A percentile compares a stretch with the other conserved stretches of the same genome.
phyloP scores from a whole-genome alignment of 2,329 filamentous ascomycete genomes.

The Xylaria sp. region DNA sequence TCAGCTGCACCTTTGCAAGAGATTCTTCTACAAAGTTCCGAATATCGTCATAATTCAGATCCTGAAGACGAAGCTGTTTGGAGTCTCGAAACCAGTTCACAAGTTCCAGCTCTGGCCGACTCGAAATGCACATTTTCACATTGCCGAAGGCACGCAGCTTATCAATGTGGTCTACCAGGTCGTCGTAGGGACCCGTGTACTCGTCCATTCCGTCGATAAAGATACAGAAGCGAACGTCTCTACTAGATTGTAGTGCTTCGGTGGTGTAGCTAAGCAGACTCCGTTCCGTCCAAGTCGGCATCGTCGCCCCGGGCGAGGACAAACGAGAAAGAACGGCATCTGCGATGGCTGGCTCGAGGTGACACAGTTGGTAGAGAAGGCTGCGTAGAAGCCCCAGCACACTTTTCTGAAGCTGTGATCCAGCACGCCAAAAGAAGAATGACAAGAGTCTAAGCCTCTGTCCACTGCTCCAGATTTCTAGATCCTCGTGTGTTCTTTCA shows the following conservation, averaged over 20 bases:
- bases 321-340: not conserved
- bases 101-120: too few species aligned
- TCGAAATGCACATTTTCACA: too few species aligned
- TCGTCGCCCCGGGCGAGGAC: not conserved
- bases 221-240: slow-evolving; percentile 22
- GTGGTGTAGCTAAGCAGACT: not conserved
- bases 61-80: too few species aligned
- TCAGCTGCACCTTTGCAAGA: too few species aligned
- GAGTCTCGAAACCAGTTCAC: too few species aligned
- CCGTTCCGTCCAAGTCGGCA: slow-evolving; percentile 26
- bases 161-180: too few species aligned
- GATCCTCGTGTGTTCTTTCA: slow-evolving; percentile 1
- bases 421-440: slow-evolving; percentile 39
- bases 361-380: slow-evolving; percentile 29
- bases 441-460: slow-evolving; percentile 21
- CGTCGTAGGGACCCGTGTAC: slow-evolving; percentile 2
- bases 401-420: slow-evolving; percentile 28
- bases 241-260: slow-evolving; percentile 5
- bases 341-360: not conserved
- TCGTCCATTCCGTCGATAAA: slow-evolving; percentile 34
- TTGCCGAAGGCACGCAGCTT: too few species aligned
- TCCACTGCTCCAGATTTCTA: slow-evolving; percentile 16
- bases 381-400: slow-evolving; percentile 31
- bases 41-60: too few species aligned
- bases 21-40: too few species aligned